These are phyloP conservation scores for Rhizophora mangle DNA, from an alignment of 345 rosid species.

Conservation along the genomic window DNA sequence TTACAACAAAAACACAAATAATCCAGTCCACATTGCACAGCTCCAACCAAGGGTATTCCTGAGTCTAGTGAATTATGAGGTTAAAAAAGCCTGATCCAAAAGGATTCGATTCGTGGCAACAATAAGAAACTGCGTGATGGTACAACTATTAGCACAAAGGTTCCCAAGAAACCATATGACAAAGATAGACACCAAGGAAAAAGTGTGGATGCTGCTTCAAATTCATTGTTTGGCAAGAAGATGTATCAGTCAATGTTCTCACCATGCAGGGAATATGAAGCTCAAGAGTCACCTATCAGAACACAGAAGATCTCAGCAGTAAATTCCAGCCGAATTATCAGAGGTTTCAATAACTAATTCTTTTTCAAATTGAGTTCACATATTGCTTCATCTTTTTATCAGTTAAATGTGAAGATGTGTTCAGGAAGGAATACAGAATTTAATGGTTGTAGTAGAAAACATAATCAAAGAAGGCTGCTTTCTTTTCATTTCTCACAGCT, in stretches of 20 bases:
- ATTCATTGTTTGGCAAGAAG: conserved; percentile 27
- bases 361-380: background rate
- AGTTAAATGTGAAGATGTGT: too few species aligned
- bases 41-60: conserved; percentile 19
- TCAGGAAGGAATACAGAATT: too few species aligned
- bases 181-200: conserved; percentile 27
- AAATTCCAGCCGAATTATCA: conserved; percentile 9
- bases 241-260: conserved; percentile 31
- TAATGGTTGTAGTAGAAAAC: too few species aligned
- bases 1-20: background rate
- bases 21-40: conserved; percentile 12
- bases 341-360: background rate
- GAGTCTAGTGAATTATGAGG: conserved; percentile 11
- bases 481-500: too few species aligned
- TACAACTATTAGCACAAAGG: background rate
- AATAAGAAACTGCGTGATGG: conserved; percentile 8
- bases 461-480: too few species aligned
- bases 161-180: conserved; percentile 11
- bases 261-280: conserved; percentile 45
- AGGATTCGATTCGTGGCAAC: conserved; percentile 4
- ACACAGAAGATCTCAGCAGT: background rate
- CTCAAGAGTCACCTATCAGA: conserved; percentile 23
- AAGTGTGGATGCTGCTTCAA: conserved; percentile 12
- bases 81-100: conserved; percentile 15
- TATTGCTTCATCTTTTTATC: background rate